Base-by-base conservation (phyloP, 2,329 filamentous ascomycete species). In the Sphaerulina populicola region DNA sequence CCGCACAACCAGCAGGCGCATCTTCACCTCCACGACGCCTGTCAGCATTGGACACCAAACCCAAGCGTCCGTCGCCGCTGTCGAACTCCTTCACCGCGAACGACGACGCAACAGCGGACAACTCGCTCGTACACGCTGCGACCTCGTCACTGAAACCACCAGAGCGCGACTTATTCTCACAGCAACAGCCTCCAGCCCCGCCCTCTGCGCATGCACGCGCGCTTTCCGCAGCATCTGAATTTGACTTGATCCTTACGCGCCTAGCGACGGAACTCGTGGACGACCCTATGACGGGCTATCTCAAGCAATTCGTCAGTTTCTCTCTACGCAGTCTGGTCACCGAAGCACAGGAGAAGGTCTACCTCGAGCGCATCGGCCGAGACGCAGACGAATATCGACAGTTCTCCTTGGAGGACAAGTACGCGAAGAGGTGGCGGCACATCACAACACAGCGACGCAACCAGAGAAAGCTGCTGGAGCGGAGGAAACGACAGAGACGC, bases 261-360 rank as follows among this genome's bases (percentile, higher is more conserved):
- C 59, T 74, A n/a, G 66, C 71, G 4, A 54, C 59, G 4, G 66
- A 68, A 39, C 44, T 74, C 12, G 63, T 71, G n/a, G 58, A 68
- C 1, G 64, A 69, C 29, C 60, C 63, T 0, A 59, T 61, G n/a
- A 57, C 64, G 1, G 73, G 73, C n/a, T 60, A 74, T 15, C 57
- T 75, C 33, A 62, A 69, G 49, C 72, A 75, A 49, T 75, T 68
- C 50, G 58, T 75, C 23, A 71, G 74, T 39, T 70, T 68, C 41
- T 59, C 61, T 42, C 62, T 69, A 27, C 47, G 52, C 21, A 58
- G 61, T 4, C 61, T 64, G 9, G 61, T 70, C 9, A 65, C 62
- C 2, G 60, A 65, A 31, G 61, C 62, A 1, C 60, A 66, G 40
- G 65, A 64, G 42, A 51, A 68, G 44, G 52, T 68, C 33, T 61